Evolutionary conservation across 2,329 filamentous ascomycete genomes (phyloP), one percentile per base, ranked within the genome.

Genomic region (Didymella segeticola): DNA sequence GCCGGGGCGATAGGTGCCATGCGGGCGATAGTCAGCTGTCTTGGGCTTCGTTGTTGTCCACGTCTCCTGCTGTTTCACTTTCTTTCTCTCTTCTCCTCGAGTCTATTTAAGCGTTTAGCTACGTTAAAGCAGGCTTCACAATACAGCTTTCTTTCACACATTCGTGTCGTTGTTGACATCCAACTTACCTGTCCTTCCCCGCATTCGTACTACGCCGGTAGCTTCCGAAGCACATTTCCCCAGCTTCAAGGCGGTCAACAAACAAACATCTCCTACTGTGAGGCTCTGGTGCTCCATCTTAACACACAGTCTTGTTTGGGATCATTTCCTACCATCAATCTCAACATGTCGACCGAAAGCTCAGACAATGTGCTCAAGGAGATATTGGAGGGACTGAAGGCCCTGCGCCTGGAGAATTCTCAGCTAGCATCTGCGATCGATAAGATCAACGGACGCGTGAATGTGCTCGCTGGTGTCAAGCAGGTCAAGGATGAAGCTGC

Each of bases 361-460:
- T 59, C 67, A 53, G 69, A 65, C 66, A 69, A 73, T 66, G 64
- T 82, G 38, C 75, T 86, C 53, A 79, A 80, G 60, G 80, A 84
- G 70, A 84, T 88, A 61, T 76, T 87, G 20, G 72, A 77, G 33
- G 79, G 79, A 33, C 70, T 88, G 51, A 82, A 80, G 63, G 76
- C 77, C n/a, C 71, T 88, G 54, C 80, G 85, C 57, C 69, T 78
- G 60, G 84, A 85, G 53, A 83, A 87, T 64, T 73, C 77, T 36
- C 75, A 81, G 31, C 79, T 88, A 37, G 77, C 82, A 30, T 79
- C 82, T 37, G 79, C 80, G 43, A 80, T 87, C 34, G 84, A 87
- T 70, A 79, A 79, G 36, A 85, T 87, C 72, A 82, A 84, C 61
- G 83, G 83, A 43, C 80, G 83, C 49, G 82, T 88, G 54, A 86